These are phyloP conservation scores for Parastagonospora nodorum DNA, from an alignment of 2,329 filamentous ascomycete genomes.

Conservation along the genomic window DNA sequence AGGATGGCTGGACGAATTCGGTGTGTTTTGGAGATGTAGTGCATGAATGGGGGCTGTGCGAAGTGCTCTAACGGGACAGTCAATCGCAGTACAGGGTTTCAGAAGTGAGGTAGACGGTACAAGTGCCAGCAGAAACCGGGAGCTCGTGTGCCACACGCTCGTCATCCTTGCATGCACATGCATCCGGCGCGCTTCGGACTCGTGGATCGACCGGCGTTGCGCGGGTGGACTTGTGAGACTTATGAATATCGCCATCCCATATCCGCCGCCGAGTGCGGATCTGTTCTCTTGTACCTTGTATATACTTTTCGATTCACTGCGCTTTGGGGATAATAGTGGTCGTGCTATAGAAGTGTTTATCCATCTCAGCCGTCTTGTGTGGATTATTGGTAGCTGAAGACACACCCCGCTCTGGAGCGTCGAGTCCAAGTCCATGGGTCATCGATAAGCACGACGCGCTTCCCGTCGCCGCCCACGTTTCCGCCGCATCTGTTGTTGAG, in stretches of 20 bases:
- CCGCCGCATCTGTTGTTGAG: background rate
- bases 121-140: constrained; percentile 1
- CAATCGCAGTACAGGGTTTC: constrained; percentile 1
- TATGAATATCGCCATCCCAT: too few species aligned
- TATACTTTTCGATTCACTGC: too few species aligned
- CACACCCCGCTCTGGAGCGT: background rate
- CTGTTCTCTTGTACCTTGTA: too few species aligned
- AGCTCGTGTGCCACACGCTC: background rate
- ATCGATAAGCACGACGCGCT: constrained; percentile 2
- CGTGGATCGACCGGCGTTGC: constrained; percentile 6
- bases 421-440: constrained; percentile 1
- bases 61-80: background rate
- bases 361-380: background rate
- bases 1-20: constrained; percentile 1
- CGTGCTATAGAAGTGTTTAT: background rate
- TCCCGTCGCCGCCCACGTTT: background rate
- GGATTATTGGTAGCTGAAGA: background rate
- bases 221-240: background rate
- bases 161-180: constrained; percentile 8
- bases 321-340: background rate
- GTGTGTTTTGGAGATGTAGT: background rate
- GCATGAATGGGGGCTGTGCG: constrained; percentile 7
- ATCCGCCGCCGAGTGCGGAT: too few species aligned
- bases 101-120: constrained; percentile 1
- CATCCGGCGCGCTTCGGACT: constrained; percentile 4